Conservation (phyloP, 768 basidiomycete species). For the Rhodosporidiobolus sp. region DNA sequence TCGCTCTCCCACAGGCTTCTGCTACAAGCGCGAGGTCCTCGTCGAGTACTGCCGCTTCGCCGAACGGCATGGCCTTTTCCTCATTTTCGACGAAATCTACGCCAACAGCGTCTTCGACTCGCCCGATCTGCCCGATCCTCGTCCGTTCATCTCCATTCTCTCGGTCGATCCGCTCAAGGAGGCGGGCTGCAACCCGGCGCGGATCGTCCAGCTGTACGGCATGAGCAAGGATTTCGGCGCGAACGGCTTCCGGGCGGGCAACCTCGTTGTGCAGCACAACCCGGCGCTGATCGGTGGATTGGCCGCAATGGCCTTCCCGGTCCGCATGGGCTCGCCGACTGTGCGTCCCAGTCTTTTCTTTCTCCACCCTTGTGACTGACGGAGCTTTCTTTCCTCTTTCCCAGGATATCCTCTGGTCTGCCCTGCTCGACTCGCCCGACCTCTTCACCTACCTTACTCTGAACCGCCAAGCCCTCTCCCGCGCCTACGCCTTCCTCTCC, state of each 20-base stretch:
- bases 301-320: conserved; percentile 3
- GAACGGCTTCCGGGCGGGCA: conserved; percentile 28
- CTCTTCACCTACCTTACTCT: conserved; percentile 8
- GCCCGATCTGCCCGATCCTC: background rate
- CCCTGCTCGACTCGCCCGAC: conserved; percentile 22
- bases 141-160: conserved; percentile 24
- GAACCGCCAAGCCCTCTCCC: conserved; percentile 8
- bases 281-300: conserved; percentile 2
- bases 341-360: background rate
- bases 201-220: conserved; percentile 17
- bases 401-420: conserved; percentile 29
- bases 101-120: background rate
- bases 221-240: conserved; percentile 30
- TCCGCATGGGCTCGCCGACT: conserved; percentile 28
- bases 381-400: no score
- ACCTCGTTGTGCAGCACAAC: conserved; percentile 25
- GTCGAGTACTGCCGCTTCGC: conserved; percentile 26
- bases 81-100: conserved; percentile 33
- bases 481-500: conserved; percentile 11
- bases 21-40: conserved; percentile 26
- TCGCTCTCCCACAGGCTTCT: conserved; percentile 11
- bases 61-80: conserved; percentile 14
- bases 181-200: conserved; percentile 11
- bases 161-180: conserved; percentile 18
- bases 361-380: background rate